These are phyloP conservation scores for Boechera retrofracta DNA, from an alignment of 345 rosid genomes.

Conservation along the genomic window DNA sequence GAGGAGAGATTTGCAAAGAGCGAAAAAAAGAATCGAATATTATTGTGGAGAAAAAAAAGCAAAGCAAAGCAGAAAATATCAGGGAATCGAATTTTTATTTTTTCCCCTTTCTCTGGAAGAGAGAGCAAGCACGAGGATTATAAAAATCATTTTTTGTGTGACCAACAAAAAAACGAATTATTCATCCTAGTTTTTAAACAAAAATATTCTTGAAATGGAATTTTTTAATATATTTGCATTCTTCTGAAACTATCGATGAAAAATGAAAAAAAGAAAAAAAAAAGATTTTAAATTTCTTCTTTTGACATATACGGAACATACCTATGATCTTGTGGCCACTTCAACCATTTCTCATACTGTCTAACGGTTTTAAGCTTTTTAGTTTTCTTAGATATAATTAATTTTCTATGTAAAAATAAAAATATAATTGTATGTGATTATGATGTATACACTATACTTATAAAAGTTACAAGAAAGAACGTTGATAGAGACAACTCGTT, in stretches of 20 bases:
- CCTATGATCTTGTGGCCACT: neutral
- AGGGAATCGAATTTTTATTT: neutral
- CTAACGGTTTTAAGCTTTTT: conserved; percentile 18
- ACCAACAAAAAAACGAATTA: neutral
- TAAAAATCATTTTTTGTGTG: neutral
- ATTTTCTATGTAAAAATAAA: neutral
- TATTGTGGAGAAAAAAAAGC: conserved; percentile 14
- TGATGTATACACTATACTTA: neutral
- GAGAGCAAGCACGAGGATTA: conserved; percentile 14
- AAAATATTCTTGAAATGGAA: neutral
- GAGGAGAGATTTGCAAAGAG: conserved; percentile 33
- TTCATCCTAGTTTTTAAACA: neutral
- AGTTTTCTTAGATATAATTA: neutral
- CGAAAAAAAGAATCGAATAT: neutral
- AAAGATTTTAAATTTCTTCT: conserved; percentile 9
- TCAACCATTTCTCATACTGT: neutral
- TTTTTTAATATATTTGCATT: neutral
- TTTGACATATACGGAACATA: neutral
- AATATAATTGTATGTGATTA: neutral
- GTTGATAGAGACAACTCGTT: neutral
- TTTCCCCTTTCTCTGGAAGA: conserved; percentile 31
- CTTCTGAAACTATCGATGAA: neutral
- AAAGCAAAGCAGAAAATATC: conserved; percentile 44
- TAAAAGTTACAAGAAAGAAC: neutral
- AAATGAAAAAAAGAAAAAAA: neutral